Evolutionary conservation across 768 basidiomycete species (phyloP), one percentile per base, ranked within the genome.

Genomic region (Phanerochaete sordida): DNA sequence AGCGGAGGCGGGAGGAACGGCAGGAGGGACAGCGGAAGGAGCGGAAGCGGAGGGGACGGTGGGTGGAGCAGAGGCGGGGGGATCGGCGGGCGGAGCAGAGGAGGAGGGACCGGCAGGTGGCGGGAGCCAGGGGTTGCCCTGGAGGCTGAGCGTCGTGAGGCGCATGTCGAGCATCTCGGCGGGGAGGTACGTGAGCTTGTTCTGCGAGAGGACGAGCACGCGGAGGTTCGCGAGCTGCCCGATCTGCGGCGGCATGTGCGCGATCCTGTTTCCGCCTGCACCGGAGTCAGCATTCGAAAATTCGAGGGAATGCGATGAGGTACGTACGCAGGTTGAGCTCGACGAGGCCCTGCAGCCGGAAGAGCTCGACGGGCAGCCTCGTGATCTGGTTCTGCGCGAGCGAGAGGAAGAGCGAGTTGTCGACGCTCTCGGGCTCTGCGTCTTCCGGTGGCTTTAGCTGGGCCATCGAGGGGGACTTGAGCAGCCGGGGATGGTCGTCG

Each of bases 241-340:
- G 35, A 91, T 85, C 53, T 87, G 87, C 0, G 89, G 82, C 1
- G 90, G 88, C 21, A 91, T 69, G 43, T 72, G 74, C 1, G 72
- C 77, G 6, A 92, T 71, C 12, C 68, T 65, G 65, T 92, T 92
- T 4, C 72, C 73, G 2, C 86, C 90, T 89, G 62, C 7, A 46
- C 37, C n/a, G 30, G 1, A 19, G 19, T 30, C 15, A 28, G 50
- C 19, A 19, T 31, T 5, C 19, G 30, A 6, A 1, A 24, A 35
- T 8, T 24, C 12, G 2, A 1, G n/a, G 2, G 27, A 24, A 28
- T 47, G 3, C 5, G 5, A 49, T 27, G 1, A 5, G n/a, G n/a
- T 5, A 80, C 87, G 52, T 66, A 91, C 90, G 79, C 33, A 91
- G 70, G 56, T 81, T 83, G 0, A 92, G 75, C 1, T 89, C 78